Evolutionary conservation across 192 early-diverging fungal genomes (phyloP).

Genomic region (Podila clonocystis): DNA sequence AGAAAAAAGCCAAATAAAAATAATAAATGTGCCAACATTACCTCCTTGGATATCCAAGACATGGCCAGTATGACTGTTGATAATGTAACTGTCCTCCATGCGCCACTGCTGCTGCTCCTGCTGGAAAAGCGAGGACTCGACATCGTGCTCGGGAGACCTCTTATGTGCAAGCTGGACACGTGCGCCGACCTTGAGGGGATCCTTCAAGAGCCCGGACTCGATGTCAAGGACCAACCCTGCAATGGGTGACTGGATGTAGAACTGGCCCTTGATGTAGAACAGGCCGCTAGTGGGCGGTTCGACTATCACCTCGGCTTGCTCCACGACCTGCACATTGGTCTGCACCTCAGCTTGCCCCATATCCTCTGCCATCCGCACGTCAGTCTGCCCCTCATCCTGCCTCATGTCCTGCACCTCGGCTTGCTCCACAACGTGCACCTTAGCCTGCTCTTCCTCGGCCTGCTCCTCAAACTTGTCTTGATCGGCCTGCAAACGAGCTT

Average conservation of each 20-base stretch:
- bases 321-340: too few species aligned
- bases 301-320: too few species aligned
- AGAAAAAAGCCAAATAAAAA: neutral
- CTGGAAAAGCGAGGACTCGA: constrained; percentile 10
- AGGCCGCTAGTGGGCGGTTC: too few species aligned
- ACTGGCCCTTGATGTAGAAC: constrained; percentile 21
- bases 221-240: constrained; percentile 44
- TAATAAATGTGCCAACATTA: neutral
- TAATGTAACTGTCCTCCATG: constrained; percentile 41
- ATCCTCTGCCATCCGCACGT: too few species aligned
- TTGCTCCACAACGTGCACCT: neutral
- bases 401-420: neutral
- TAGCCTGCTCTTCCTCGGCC: neutral
- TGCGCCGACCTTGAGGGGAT: constrained; percentile 40
- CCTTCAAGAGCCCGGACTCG: constrained; percentile 45
- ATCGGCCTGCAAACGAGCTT: neutral
- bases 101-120: constrained; percentile 53
- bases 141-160: constrained; percentile 31
- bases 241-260: constrained; percentile 42
- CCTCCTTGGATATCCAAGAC: constrained; percentile 50
- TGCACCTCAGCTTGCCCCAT: too few species aligned
- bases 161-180: constrained; percentile 36
- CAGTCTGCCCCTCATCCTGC: too few species aligned
- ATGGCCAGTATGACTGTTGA: constrained; percentile 48
- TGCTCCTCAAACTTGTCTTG: neutral